Conservation (phyloP, 768 basidiomycete genomes). For the Leccinum variicolor region DNA sequence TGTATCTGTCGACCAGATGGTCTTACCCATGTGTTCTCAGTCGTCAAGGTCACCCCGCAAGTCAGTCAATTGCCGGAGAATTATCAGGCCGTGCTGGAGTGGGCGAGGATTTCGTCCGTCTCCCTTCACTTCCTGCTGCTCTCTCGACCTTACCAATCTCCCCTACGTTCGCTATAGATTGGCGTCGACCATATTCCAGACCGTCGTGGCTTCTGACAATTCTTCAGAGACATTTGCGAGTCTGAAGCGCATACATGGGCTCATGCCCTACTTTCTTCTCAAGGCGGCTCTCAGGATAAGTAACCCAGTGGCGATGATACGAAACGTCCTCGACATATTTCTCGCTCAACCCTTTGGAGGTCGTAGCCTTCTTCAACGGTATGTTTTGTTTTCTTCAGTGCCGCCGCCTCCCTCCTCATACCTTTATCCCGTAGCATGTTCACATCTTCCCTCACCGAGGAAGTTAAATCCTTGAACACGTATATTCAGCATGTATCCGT, state of each 20-base stretch:
- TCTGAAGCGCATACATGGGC: constrained; percentile 88
- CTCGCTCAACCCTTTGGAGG: constrained; percentile 97
- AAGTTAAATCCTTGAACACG: constrained; percentile 78
- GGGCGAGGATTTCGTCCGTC: constrained; percentile 94
- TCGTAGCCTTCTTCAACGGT: constrained; percentile 87
- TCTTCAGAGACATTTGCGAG: constrained; percentile 85
- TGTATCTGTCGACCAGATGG: constrained; percentile 56
- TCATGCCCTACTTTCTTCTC: constrained; percentile 98
- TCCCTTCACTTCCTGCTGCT: not conserved
- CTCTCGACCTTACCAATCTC: constrained; percentile 5
- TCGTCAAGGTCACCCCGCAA: constrained; percentile 76
- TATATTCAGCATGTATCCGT: constrained; percentile 86
- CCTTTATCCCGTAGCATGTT: constrained; percentile 69
- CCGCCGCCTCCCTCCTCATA: constrained; percentile 7
- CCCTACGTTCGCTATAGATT: constrained; percentile 47
- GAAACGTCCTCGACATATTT: constrained; percentile 89
- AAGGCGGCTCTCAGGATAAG: constrained; percentile 89
- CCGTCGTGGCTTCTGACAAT: constrained; percentile 89
- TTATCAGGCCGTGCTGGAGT: constrained; percentile 89
- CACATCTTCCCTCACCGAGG: constrained; percentile 86
- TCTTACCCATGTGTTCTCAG: constrained; percentile 81
- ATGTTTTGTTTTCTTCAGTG: constrained; percentile 6
- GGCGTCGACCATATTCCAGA: constrained; percentile 95
- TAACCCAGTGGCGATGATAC: constrained; percentile 95
- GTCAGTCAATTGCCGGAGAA: constrained; percentile 77